Evolutionary conservation across 2,329 filamentous ascomycete genomes (phyloP), one percentile per base, ranked within the genome.

Genomic region (Fusarium verrucosum): DNA sequence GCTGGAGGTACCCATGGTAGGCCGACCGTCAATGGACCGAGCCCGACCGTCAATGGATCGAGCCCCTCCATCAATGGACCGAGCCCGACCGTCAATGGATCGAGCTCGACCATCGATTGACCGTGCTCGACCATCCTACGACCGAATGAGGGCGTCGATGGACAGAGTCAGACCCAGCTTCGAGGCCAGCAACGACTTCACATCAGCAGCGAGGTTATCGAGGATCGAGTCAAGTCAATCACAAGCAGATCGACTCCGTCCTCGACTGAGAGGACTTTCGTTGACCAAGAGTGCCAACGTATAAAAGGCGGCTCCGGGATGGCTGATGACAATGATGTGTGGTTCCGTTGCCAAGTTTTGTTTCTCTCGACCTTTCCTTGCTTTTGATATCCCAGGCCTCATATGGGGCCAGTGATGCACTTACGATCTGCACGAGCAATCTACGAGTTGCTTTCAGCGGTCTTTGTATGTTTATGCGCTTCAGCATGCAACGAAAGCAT

Each of bases 111-210:
- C 83, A 23, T 89, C 88, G 7, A 81, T 87, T 37, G 90, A 93
- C 63, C 84, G 89, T 60, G 83, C 89, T 7, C 83, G 92, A 65
- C 92, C 92, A 36, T 96, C 92, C n/a, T 96, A 91, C 75, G 94
- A 98, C 73, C 87, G 94, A 52, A 87, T 96, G 71, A 85, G 94
- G 45, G 87, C 88, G 63, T 96, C 92, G 0, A 94, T 96, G 87
- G 95, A 98, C 73, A 88, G 90, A 23, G 87, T 92, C 17, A 85
- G 93, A 69, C 85, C 90, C 11, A 94, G 91, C 76, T 97, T 92
- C 74, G 94, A 97, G 78, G 88, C 87, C 33, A 95, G 89, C 76
- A 91, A 88, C 71, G 95, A 98, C 72, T 97, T 97, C 73, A 97
- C 94, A 1, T 94, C 91, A 25, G 94, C 94, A 14, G 92, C 92